A percentile compares a stretch with the other conserved stretches of the same genome.
Evolutionary conservation across 169 alveolate genomes (phyloP).

Genomic region (Eimeria praecox): DNA sequence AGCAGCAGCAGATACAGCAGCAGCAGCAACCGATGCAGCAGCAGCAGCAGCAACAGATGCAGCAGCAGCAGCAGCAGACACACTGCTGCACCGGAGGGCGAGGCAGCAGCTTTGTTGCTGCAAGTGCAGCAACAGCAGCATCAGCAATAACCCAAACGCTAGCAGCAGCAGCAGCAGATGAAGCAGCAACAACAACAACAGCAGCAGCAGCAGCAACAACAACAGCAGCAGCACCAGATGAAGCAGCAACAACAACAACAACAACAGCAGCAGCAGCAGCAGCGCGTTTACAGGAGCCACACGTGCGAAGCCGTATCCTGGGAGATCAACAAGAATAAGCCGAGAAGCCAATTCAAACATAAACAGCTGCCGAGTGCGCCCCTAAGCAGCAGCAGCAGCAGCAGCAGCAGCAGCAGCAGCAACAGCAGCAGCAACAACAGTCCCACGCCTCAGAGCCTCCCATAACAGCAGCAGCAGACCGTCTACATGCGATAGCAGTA

Average conservation of each 20-base stretch:
- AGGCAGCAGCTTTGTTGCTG: too few species aligned
- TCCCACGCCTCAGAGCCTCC: background rate
- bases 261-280: constrained; percentile 47
- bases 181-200: constrained; percentile 20
- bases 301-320: constrained; percentile 93
- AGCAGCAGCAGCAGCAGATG: background rate
- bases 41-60: background rate
- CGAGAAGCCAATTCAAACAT: constrained; percentile 89
- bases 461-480: background rate
- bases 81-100: too few species aligned
- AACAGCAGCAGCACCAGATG: background rate
- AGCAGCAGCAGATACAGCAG: background rate
- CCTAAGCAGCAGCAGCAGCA: constrained; percentile 83
- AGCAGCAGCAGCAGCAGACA: constrained; percentile 44
- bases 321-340: constrained; percentile 91
- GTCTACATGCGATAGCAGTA: background rate
- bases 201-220: constrained; percentile 28
- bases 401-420: constrained; percentile 63
- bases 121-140: constrained; percentile 50
- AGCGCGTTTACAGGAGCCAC: constrained; percentile 75
- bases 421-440: background rate
- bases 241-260: too few species aligned
- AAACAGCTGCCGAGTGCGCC: constrained; percentile 92
- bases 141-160: background rate
- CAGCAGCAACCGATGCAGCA: background rate